phyloP scores from a whole-genome alignment of 1,284 basidiomycete species.

The Malassezia dermatis region DNA sequence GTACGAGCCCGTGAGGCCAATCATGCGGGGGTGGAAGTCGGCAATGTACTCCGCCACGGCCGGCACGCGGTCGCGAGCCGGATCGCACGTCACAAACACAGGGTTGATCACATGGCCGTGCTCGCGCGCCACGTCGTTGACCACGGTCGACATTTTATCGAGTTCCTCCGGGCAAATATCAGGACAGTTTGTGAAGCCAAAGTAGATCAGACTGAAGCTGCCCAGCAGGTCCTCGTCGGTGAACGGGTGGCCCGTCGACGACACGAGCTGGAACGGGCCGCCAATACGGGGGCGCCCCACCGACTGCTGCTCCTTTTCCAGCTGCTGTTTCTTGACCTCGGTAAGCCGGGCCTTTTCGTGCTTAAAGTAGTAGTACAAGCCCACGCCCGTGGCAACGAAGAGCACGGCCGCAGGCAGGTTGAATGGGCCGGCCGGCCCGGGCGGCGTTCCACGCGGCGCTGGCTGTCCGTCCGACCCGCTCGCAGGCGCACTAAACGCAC shows the following conservation, averaged over 20 bases:
- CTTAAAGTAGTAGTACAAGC: conserved; percentile 77
- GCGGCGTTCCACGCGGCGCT: background rate
- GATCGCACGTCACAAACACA: conserved; percentile 91
- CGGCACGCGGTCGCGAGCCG: conserved; percentile 69
- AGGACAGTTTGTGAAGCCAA: conserved; percentile 62
- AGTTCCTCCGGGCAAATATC: conserved; percentile 98
- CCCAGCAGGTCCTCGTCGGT: conserved; percentile 74
- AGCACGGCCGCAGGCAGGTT: conserved; percentile 70
- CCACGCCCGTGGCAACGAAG: conserved; percentile 70
- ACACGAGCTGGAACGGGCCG: conserved; percentile 61
- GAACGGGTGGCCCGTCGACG: conserved; percentile 52
- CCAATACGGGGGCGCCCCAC: conserved; percentile 68
- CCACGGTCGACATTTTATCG: conserved; percentile 83
- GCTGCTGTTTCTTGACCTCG: conserved; percentile 16
- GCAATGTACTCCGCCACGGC: conserved; percentile 53
- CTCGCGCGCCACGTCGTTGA: conserved; percentile 59
- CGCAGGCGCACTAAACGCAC: background rate
- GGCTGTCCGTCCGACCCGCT: background rate
- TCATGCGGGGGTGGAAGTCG: conserved; percentile 73
- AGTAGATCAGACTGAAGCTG: conserved; percentile 69
- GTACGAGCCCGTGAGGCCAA: conserved; percentile 80
- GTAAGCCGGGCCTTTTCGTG: conserved; percentile 60
- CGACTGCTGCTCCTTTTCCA: conserved; percentile 33
- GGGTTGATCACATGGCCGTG: conserved; percentile 53
- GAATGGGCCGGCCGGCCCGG: conserved; percentile 54